A percentile compares a stretch with the other conserved stretches of the same genome.
Evolutionary conservation across 2,329 filamentous ascomycete genomes (phyloP).

Genomic region (Penicillium sp.): DNA sequence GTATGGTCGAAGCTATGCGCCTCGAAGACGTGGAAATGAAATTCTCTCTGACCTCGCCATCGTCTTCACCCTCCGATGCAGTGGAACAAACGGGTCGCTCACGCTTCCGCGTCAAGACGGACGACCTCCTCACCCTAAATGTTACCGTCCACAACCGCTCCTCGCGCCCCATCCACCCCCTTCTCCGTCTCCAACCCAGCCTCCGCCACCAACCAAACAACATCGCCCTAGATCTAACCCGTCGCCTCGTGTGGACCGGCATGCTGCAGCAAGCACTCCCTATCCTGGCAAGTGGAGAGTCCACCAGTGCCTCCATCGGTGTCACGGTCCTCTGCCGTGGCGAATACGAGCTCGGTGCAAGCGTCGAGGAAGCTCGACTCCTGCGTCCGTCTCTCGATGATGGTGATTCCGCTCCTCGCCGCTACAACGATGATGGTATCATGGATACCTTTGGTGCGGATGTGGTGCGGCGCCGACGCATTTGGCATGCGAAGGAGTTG

Average conservation of each 20-base stretch:
- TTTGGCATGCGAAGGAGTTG: slow-evolving; percentile 40
- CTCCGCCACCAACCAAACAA: slow-evolving; percentile 63
- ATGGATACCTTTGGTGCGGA: slow-evolving; percentile 35
- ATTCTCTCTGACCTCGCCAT: slow-evolving; percentile 37
- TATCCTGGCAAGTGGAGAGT: slow-evolving; percentile 50
- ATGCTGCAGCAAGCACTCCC: slow-evolving; percentile 67
- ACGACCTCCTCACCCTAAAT: slow-evolving; percentile 60
- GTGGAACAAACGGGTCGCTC: slow-evolving; percentile 38
- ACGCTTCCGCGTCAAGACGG: slow-evolving; percentile 44
- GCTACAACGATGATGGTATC: slow-evolving; percentile 26
- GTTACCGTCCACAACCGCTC: slow-evolving; percentile 70
- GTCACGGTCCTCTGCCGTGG: slow-evolving; percentile 69
- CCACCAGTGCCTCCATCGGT: slow-evolving; percentile 56
- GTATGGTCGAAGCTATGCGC: slow-evolving; percentile 76
- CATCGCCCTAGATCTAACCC: slow-evolving; percentile 68
- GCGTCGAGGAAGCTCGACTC: slow-evolving; percentile 68
- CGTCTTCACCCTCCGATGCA: slow-evolving; percentile 23
- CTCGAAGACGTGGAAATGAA: slow-evolving; percentile 67
- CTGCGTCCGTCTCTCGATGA: slow-evolving; percentile 21
- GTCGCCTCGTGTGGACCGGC: slow-evolving; percentile 77
- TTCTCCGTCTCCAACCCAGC: slow-evolving; percentile 68
- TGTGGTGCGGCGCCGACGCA: slow-evolving; percentile 33
- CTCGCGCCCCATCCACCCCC: slow-evolving; percentile 55
- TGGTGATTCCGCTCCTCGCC: slow-evolving; percentile 6
- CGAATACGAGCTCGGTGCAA: slow-evolving; percentile 71